These are phyloP conservation scores for Geotrichum citri-aurantii DNA, from an alignment of 1,139 yeast genomes.

Conservation along the genomic window DNA sequence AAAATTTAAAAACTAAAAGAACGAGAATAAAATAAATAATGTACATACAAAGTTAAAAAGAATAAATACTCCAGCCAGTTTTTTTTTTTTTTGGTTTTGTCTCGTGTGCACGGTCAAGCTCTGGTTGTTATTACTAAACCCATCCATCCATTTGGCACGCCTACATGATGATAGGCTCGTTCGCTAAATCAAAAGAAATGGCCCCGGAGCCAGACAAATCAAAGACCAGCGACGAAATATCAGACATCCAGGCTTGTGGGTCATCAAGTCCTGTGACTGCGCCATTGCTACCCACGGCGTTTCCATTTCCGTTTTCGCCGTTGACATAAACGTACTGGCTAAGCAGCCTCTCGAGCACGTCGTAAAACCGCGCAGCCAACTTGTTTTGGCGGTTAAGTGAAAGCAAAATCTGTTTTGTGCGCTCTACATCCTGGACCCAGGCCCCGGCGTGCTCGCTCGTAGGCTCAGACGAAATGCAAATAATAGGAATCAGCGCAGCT, in stretches of 20 bases:
- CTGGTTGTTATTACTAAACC: no score
- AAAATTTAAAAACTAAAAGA: no score
- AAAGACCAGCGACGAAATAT: constrained; percentile 31
- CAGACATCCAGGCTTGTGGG: constrained; percentile 27
- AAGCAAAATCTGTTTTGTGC: constrained; percentile 41
- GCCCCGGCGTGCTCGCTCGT: constrained; percentile 39
- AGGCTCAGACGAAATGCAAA: constrained; percentile 50
- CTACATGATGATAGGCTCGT: neutral
- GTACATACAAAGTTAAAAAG: neutral
- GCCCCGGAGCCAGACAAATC: constrained; percentile 18
- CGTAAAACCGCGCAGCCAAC: constrained; percentile 46
- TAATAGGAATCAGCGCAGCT: constrained; percentile 52
- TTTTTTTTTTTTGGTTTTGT: neutral
- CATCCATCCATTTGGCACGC: neutral
- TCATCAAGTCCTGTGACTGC: neutral
- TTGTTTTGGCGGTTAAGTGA: constrained; percentile 43
- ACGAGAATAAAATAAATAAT: neutral
- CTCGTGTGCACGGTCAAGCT: no score
- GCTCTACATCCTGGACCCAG: constrained; percentile 47
- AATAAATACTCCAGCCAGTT: neutral
- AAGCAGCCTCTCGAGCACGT: constrained; percentile 44
- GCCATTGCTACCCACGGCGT: neutral
- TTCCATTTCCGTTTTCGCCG: neutral
- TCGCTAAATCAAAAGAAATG: neutral
- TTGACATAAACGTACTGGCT: constrained; percentile 25